phyloP scores from a whole-genome alignment of 805 yeast genomes.

The Peterozyma toletana region DNA sequence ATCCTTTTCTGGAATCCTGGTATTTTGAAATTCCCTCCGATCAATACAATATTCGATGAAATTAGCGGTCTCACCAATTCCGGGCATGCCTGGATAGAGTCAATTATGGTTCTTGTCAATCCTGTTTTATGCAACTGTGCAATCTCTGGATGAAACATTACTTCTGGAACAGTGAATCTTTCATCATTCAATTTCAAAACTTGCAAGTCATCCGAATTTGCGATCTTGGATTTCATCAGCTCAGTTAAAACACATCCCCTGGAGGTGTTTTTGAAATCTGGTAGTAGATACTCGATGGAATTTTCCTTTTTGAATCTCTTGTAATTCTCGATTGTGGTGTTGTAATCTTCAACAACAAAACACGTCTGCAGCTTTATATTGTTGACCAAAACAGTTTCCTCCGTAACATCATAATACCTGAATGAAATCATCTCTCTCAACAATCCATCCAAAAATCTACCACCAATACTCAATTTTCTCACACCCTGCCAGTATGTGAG shows the following conservation, averaged over 20 bases:
- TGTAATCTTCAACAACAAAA: constrained; percentile 58
- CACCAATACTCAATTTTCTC: constrained; percentile 78
- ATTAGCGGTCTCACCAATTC: constrained; percentile 67
- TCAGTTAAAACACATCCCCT: constrained; percentile 58
- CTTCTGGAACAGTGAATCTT: constrained; percentile 81
- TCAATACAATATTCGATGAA: constrained; percentile 68
- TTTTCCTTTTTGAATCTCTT: constrained; percentile 13
- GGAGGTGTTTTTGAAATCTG: constrained; percentile 77
- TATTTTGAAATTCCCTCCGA: constrained; percentile 77
- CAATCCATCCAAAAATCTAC: constrained; percentile 75
- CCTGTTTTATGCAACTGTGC: constrained; percentile 75
- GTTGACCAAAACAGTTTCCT: constrained; percentile 80
- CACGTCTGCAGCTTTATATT: constrained; percentile 77
- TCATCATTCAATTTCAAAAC: constrained; percentile 70
- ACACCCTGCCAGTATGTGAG: constrained; percentile 71
- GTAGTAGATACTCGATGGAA: constrained; percentile 66
- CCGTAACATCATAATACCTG: constrained; percentile 88
- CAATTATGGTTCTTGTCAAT: constrained; percentile 60
- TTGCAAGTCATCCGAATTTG: constrained; percentile 42
- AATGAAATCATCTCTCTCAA: constrained; percentile 81
- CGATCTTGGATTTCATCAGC: constrained; percentile 16
- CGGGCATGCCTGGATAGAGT: constrained; percentile 64
- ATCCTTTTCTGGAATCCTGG: constrained; percentile 63
- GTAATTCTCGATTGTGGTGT: constrained; percentile 3
- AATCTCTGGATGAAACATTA: constrained; percentile 78